These are phyloP conservation scores for Fulvia fulva DNA, from an alignment of 2,329 filamentous ascomycete species.

Conservation along the genomic window DNA sequence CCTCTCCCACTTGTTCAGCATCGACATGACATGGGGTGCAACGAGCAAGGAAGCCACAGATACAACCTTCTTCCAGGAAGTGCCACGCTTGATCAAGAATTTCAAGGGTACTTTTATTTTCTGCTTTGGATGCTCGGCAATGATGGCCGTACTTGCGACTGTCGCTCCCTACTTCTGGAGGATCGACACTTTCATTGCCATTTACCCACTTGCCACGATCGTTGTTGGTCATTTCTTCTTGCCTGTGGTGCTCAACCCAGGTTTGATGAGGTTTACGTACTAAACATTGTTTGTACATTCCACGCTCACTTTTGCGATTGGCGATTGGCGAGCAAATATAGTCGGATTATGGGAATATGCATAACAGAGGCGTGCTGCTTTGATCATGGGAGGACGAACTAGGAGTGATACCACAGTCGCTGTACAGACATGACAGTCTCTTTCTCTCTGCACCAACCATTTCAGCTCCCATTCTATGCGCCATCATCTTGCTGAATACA, in stretches of 20 bases:
- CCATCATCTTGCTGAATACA: background rate
- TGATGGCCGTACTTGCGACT: constrained; percentile 49
- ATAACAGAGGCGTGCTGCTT: constrained; percentile 9
- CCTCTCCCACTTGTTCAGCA: constrained; percentile 38
- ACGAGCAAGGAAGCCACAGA: constrained; percentile 57
- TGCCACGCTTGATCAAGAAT: constrained; percentile 51
- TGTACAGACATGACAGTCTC: background rate
- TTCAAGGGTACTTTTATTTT: constrained; percentile 56
- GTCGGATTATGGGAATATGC: background rate
- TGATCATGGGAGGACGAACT: background rate
- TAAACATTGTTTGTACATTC: constrained; percentile 30
- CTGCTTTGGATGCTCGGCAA: constrained; percentile 43
- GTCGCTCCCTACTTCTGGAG: constrained; percentile 52
- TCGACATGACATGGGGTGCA: constrained; percentile 50
- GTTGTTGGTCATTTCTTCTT: constrained; percentile 55
- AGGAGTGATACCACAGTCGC: background rate
- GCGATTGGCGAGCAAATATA: constrained; percentile 3
- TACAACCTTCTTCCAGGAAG: constrained; percentile 55
- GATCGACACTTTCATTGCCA: constrained; percentile 56
- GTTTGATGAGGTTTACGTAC: constrained; percentile 61
- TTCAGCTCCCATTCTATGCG: background rate
- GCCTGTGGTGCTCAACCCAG: constrained; percentile 59
- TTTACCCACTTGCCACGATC: constrained; percentile 54
- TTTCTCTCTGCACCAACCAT: background rate
- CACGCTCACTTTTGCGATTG: constrained; percentile 3